Evolutionary conservation across 1,284 basidiomycete genomes (phyloP).

Genomic region (Apiotrichum brassicae): DNA sequence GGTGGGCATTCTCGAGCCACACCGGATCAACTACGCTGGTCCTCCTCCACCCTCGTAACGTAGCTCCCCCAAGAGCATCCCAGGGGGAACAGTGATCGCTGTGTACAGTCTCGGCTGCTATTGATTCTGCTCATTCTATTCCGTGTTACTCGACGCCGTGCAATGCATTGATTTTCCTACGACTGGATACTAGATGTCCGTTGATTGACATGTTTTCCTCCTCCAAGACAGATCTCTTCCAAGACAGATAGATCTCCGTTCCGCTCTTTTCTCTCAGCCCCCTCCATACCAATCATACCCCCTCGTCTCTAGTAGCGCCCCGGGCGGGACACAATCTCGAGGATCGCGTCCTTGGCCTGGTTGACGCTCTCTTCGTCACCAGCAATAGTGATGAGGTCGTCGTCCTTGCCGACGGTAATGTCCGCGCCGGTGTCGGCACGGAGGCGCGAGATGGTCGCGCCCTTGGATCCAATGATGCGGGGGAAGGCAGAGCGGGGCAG

Average conservation of each 20-base stretch:
- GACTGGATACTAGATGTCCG: not conserved
- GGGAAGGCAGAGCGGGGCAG: slow-evolving; percentile 52
- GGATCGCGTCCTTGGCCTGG: slow-evolving; percentile 72
- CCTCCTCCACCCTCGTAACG: no score
- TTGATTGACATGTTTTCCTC: not conserved
- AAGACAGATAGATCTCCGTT: not conserved
- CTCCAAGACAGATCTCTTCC: no score
- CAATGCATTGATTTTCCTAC: slow-evolving; percentile 1
- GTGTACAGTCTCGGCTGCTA: no score
- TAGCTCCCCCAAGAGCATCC: no score
- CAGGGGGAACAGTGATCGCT: no score
- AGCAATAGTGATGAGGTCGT: slow-evolving; percentile 69
- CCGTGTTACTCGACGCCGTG: slow-evolving; percentile 1
- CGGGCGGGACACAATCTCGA: slow-evolving; percentile 55
- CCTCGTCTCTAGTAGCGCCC: slow-evolving; percentile 5
- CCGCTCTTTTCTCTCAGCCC: not conserved
- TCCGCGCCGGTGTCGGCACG: slow-evolving; percentile 80
- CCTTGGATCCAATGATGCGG: slow-evolving; percentile 69
- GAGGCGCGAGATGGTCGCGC: slow-evolving; percentile 72
- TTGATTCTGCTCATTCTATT: no score
- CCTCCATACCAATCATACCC: no score
- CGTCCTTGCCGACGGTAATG: slow-evolving; percentile 78
- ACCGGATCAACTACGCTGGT: no score
- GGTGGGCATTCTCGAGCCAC: no score
- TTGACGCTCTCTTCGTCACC: slow-evolving; percentile 64